Evolutionary conservation across 306 rosid species (phyloP), one percentile per base, ranked within the genome.

Genomic region (Fagus crenata): DNA sequence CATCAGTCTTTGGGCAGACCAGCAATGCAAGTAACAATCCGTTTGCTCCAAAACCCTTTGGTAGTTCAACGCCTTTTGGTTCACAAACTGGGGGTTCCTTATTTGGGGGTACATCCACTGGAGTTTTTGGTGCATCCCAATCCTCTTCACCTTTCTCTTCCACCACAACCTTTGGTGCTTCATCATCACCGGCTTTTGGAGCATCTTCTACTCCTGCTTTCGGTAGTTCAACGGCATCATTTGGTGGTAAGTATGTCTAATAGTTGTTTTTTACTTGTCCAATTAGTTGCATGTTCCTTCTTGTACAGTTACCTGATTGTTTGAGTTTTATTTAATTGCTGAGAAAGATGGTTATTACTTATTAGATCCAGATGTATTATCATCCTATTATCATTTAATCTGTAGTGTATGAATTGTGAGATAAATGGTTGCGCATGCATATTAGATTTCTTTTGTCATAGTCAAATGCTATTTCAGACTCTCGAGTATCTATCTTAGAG

Each of bases 41-140:
- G 42, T 92, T 93, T 87, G 91, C 93, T 35, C 88, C 98, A 14
- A 91, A 87, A 69, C 93, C 99, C 8, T 96, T 89, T 83, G 96
- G 97, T 60, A 86, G 83, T 67, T 65, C 97, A 18, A 77, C 84
- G 56, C 97, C 99, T 36, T 92, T 96, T 77, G 99, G 97, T 61
- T 80, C 89, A 6, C 93, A 89, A 75, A 69, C 90, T 2, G 91
- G 93, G 64, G 74, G 83, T 73, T 82, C 93, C 54, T 56, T 93
- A 18, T 96, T 92, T 69, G 98, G 97, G 32, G 96, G 99, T 75
- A 91, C 96, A 75, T 88, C 98, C 43, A 91, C 99, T 35, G 96
- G 98, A 53, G 99, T 91, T 12, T 91, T 92, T 89, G 94, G 99
- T n/a, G 82, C 90, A 36, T 4, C 96, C 65, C 99, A 86, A 60